Evolutionary conservation across 1,139 yeast genomes (phyloP).

Genomic region (Geotrichum aggregatum): DNA sequence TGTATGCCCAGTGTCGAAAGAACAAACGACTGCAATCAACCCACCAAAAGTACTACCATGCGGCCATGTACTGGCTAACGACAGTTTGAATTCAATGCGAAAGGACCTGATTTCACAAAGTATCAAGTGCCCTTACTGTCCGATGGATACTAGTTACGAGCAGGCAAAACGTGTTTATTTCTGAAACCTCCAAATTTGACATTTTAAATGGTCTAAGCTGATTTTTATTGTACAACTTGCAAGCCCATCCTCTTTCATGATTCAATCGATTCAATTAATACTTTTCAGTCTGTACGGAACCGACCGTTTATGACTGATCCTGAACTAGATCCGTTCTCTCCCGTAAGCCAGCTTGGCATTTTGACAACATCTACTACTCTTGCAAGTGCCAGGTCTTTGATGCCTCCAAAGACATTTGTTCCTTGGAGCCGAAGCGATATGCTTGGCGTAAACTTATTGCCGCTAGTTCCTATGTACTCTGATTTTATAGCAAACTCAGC

Average conservation of each 20-base stretch:
- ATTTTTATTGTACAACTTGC: no score
- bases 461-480: background rate
- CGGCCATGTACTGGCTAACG: slow-evolving; percentile 56
- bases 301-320: slow-evolving; percentile 50
- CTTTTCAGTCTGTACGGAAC: slow-evolving; percentile 29
- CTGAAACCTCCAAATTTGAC: slow-evolving; percentile 25
- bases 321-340: slow-evolving; percentile 57
- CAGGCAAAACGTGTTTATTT: slow-evolving; percentile 34
- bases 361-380: slow-evolving; percentile 51
- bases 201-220: no score
- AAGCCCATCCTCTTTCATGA: no score
- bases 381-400: slow-evolving; percentile 63
- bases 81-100: slow-evolving; percentile 45
- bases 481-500: slow-evolving; percentile 15
- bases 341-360: slow-evolving; percentile 76
- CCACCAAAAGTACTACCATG: slow-evolving; percentile 65
- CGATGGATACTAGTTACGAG: slow-evolving; percentile 39
- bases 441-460: slow-evolving; percentile 6
- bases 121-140: slow-evolving; percentile 70
- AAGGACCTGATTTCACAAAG: slow-evolving; percentile 37
- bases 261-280: no score
- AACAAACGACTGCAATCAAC: slow-evolving; percentile 60
- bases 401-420: slow-evolving; percentile 73
- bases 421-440: slow-evolving; percentile 59
- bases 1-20: slow-evolving; percentile 87